Base-by-base conservation (phyloP, 2,329 filamentous ascomycete species). In the Paraconiothyrium brasiliense region DNA sequence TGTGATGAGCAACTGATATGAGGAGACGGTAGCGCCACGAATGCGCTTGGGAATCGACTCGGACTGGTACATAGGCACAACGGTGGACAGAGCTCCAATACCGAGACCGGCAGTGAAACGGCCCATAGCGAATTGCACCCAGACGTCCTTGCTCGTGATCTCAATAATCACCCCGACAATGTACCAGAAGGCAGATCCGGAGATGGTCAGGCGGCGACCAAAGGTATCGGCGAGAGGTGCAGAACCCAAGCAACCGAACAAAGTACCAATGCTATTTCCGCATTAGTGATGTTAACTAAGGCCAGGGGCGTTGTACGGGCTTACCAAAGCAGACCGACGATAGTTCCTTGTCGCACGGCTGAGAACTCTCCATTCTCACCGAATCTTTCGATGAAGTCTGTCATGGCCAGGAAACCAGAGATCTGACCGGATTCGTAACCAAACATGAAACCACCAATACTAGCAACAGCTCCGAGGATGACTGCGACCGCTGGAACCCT, bases 1-100 rank as follows among this genome's bases (percentile, higher is more conserved):
- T 0, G 89, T 91, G 72, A 91, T 89, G 73, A 90, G 85, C 7
- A 91, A 82, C 79, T 91, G 89, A 75, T 91, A 91, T 34, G 83
- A 86, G 2, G 85, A 71, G 57, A 91, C 84, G 37, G 90, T 82
- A 9, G 87, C 82, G 69, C 87, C 88, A 70, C 89, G 86, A 59
- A 91, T 86, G 56, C 87, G 83, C 64, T 87, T 84, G 0, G 89
- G 89, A 8, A 87, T 86, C 59, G 84, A 87, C 76, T 92, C 89
- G 9, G 84, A 86, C 73, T 90, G 88, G 71, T 91, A 91, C 86
- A 91, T 77, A 10, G 77, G 77, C 2, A 76, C 75, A 24, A 87
- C 80, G 24, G 89, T 89, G 5, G 86, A 89, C 0, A 91, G 80
- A 20, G 86, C 83, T 35, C 89, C 89, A 54, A 92, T 87, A 34